Percentiles rank a stretch among this genome's conserved stretches.
Evolutionary conservation across 2,329 filamentous ascomycete genomes (phyloP).

Genomic region (Aciculosporium take): DNA sequence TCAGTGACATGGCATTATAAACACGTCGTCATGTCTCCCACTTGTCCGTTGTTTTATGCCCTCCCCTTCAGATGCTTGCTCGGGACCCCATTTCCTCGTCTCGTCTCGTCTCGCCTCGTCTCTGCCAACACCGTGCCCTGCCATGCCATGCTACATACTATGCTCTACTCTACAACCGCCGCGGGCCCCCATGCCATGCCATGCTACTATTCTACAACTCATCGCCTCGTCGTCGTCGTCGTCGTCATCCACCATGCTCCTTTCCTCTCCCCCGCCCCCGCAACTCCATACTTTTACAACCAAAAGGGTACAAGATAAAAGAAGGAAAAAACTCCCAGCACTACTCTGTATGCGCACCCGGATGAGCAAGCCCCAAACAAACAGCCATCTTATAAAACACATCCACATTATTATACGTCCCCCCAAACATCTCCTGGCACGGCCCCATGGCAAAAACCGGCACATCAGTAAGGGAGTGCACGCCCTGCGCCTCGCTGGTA

Average conservation of each 20-base stretch:
- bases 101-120: neutral
- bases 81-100: neutral
- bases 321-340: conserved; percentile 1
- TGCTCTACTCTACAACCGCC: neutral
- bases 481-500: conserved; percentile 48
- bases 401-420: conserved; percentile 56
- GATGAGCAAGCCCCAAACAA: conserved; percentile 43
- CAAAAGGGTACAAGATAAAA: neutral
- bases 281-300: no score
- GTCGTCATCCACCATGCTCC: neutral
- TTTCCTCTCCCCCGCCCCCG: no score
- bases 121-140: no score
- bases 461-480: conserved; percentile 66
- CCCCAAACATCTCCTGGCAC: conserved; percentile 62
- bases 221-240: conserved; percentile 3
- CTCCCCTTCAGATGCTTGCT: no score
- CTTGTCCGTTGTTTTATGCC: no score
- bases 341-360: neutral
- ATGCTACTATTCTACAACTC: conserved; percentile 1
- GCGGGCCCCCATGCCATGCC: neutral
- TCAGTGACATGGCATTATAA: no score
- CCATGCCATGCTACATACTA: no score
- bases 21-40: no score
- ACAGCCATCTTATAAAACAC: conserved; percentile 61
- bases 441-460: conserved; percentile 67